Base-by-base conservation (phyloP, 768 basidiomycete species). In the Nevesoporus exiguus region DNA sequence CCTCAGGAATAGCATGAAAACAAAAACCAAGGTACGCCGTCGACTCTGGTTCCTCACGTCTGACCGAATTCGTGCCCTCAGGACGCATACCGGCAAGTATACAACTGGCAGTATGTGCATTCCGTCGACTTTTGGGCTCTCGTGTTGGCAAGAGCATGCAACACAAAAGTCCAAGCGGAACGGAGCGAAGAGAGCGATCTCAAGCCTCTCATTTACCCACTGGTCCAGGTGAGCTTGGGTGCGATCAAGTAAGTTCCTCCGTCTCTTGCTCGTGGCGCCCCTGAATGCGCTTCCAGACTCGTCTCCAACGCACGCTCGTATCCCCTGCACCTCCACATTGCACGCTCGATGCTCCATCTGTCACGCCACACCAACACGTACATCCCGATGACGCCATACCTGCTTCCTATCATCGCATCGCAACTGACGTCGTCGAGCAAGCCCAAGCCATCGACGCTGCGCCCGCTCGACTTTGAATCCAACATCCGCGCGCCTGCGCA, bases 21-120 rank as follows among this genome's bases (percentile, higher is more conserved):
- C 85, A 37, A 86, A 88, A 66, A 86, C 83, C 27, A 93, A 93
- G 78, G 92, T 86, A 40, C 6, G 75, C 66, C 24, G 31, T 56
- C 34, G 30, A 19, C 45, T 49, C 15, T 22, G 10, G 33, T 24
- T 24, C 22, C 10, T 41, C 39, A 14, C 55, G 8, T 60, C 54
- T 54, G 47, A 44, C 44, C 27, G 27, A 29, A 29, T 39, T 11
- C 17, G 42, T 50, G 25, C 55, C 36, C 31, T 31, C 69, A 93
- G 87, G 94, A 98, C 61, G 85, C 92, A 9, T 95, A 89, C 74
- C 88, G 87, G 69, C 86, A 89, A 62, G 96, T 99, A 21, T 97
- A 99, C 73, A 99, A 98, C 73, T 99, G 97, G 97, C 97, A 98
- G 73, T 98, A 88, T 61, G 89, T 87, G 3, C 97, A 99, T 69